Conservation (phyloP, 2,329 filamentous ascomycete species). For the Ophioceras dolichostomum region DNA sequence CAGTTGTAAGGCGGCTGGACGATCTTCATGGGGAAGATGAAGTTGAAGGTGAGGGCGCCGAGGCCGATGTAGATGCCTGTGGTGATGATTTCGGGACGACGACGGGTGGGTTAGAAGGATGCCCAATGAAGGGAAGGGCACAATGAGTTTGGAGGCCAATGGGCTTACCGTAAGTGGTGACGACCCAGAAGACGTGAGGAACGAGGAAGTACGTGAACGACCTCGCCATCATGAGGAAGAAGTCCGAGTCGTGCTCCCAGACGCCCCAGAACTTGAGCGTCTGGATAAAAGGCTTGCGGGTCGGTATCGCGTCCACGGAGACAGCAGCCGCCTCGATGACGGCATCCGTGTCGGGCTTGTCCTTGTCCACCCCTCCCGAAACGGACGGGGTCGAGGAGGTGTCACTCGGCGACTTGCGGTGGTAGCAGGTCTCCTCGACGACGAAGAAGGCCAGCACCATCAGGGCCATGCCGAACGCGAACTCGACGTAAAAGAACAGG, state of each 20-base stretch:
- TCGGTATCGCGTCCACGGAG: constrained; percentile 13
- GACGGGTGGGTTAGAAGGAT: no score
- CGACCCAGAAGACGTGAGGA: constrained; percentile 35
- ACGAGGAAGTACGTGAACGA: constrained; percentile 34
- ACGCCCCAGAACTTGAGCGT: constrained; percentile 30
- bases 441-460: constrained; percentile 18
- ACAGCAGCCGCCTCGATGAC: neutral
- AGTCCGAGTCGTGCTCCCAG: constrained; percentile 27
- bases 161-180: constrained; percentile 24
- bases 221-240: constrained; percentile 30
- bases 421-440: constrained; percentile 20
- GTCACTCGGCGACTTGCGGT: constrained; percentile 7
- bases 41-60: constrained; percentile 35
- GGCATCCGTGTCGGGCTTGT: constrained; percentile 4
- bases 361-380: constrained; percentile 3
- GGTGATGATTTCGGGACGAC: neutral
- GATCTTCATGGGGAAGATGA: constrained; percentile 34
- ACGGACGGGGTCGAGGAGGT: constrained; percentile 2
- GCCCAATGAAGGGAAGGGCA: neutral
- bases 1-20: constrained; percentile 30
- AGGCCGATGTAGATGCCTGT: constrained; percentile 32
- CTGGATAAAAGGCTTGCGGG: constrained; percentile 24
- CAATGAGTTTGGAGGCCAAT: neutral
- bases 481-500: constrained; percentile 48
- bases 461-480: constrained; percentile 30